Percentiles rank a stretch among this genome's conserved stretches.
These are phyloP conservation scores for Penicillium sp. DNA, from an alignment of 2,329 filamentous ascomycete genomes.

Conservation along the genomic window DNA sequence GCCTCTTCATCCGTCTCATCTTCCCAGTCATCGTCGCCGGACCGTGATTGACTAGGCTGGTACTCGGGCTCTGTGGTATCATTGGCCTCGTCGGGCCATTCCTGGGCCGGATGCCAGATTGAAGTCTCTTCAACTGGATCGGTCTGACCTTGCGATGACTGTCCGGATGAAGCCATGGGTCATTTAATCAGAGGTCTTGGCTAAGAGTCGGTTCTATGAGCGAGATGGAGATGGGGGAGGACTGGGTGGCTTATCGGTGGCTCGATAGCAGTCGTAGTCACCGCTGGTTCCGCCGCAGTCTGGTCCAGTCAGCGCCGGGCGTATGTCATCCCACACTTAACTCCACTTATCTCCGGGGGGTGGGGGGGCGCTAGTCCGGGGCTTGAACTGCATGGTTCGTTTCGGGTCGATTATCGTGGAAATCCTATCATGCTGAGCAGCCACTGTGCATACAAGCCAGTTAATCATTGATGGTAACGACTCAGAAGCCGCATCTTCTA, in stretches of 20 bases:
- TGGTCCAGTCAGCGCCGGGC: slow-evolving; percentile 3
- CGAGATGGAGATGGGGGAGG: neutral
- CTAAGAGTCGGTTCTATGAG: slow-evolving; percentile 3
- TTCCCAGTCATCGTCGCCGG: slow-evolving; percentile 8
- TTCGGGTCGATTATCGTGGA: too few relatives aligned
- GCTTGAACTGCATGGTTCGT: neutral
- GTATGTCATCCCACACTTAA: neutral
- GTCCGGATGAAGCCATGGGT: slow-evolving; percentile 26
- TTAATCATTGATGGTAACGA: too few relatives aligned
- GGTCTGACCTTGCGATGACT: slow-evolving; percentile 19
- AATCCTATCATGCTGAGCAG: too few relatives aligned
- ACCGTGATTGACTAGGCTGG: slow-evolving; percentile 8
- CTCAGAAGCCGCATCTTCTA: too few relatives aligned
- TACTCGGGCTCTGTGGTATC: slow-evolving; percentile 25
- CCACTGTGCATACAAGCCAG: too few relatives aligned
- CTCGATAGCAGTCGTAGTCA: slow-evolving; percentile 1
- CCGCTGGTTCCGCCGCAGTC: slow-evolving; percentile 8
- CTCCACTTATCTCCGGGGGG: slow-evolving; percentile 5
- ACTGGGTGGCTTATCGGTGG: slow-evolving; percentile 20
- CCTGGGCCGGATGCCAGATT: slow-evolving; percentile 33
- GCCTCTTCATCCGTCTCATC: slow-evolving; percentile 25
- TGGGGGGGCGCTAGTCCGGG: neutral
- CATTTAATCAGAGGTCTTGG: neutral
- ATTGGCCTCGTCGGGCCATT: slow-evolving; percentile 33
- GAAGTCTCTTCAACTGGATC: slow-evolving; percentile 17